Evolutionary conservation across 805 yeast genomes (phyloP).

Genomic region (Candida tibetensis): DNA sequence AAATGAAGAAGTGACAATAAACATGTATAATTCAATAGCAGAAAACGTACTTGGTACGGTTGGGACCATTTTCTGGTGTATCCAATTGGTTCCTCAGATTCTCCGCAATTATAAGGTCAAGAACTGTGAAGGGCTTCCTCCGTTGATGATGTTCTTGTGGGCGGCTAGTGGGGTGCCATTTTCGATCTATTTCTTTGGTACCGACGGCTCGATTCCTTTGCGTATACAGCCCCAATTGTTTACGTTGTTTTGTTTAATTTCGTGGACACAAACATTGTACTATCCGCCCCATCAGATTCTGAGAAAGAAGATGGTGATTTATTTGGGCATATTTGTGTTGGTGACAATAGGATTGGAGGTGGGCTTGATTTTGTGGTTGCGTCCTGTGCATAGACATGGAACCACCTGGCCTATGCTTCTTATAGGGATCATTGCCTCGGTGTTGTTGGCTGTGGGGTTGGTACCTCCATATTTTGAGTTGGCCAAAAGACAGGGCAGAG

Average conservation of each 20-base stretch:
- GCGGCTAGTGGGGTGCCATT: constrained; percentile 72
- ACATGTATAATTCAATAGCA: constrained; percentile 41
- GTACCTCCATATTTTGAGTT: constrained; percentile 89
- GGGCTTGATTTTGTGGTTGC: constrained; percentile 70
- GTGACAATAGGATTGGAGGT: constrained; percentile 59
- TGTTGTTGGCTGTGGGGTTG: constrained; percentile 72
- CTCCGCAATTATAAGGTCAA: constrained; percentile 69
- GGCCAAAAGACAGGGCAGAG: constrained; percentile 74
- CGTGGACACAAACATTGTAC: constrained; percentile 60
- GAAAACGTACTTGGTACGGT: constrained; percentile 79
- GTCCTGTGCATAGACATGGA: constrained; percentile 47
- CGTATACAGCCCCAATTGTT: constrained; percentile 87
- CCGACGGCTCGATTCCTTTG: constrained; percentile 70
- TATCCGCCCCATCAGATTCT: constrained; percentile 64
- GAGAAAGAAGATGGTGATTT: constrained; percentile 30
- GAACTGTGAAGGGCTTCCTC: constrained; percentile 84
- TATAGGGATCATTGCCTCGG: constrained; percentile 77
- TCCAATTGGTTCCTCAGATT: constrained; percentile 86
- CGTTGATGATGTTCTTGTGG: constrained; percentile 87
- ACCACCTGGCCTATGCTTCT: constrained; percentile 77
- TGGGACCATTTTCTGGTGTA: constrained; percentile 91
- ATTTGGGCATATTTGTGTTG: constrained; percentile 37
- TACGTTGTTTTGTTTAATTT: constrained; percentile 60
- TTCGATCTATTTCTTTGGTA: constrained; percentile 74
- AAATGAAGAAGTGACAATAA: not conserved